phyloP scores from a whole-genome alignment of 129 eudicot genomes.

The Smallanthus sonchifolius region DNA sequence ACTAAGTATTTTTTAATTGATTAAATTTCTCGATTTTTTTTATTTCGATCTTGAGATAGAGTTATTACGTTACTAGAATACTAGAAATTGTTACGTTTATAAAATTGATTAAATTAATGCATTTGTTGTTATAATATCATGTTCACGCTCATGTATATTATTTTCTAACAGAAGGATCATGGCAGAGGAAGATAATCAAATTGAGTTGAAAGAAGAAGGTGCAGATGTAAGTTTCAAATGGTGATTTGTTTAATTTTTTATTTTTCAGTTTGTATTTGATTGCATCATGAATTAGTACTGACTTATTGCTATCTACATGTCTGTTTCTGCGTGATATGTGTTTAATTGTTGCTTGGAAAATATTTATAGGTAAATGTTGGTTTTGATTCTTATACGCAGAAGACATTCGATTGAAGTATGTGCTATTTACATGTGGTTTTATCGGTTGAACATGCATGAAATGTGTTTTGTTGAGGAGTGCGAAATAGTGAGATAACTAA shows the following conservation, averaged over 20 bases:
- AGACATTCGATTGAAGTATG: not conserved
- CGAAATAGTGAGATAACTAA: not conserved
- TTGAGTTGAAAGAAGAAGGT: conserved; percentile 55
- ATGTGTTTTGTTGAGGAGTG: not conserved
- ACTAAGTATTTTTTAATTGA: too few relatives aligned
- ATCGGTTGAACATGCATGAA: conserved; percentile 6
- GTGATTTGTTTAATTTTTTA: not conserved
- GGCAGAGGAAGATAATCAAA: conserved; percentile 65
- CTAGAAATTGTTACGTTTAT: too few relatives aligned
- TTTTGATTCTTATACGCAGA: not conserved
- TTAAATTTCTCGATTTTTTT: not conserved
- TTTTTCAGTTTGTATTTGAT: not conserved
- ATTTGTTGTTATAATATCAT: not conserved
- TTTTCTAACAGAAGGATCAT: conserved; percentile 16
- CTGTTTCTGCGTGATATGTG: not conserved
- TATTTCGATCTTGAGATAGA: not conserved
- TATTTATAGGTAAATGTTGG: not conserved
- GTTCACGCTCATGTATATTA: not conserved
- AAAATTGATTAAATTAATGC: too few relatives aligned
- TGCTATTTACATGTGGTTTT: not conserved
- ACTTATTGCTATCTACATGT: not conserved
- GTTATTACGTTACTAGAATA: not conserved
- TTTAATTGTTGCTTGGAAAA: not conserved
- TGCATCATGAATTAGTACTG: not conserved
- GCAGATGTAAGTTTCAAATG: conserved; percentile 41